These are phyloP conservation scores for Apiotrichum laibachii DNA, from an alignment of 1,284 basidiomycete genomes.

Conservation along the genomic window DNA sequence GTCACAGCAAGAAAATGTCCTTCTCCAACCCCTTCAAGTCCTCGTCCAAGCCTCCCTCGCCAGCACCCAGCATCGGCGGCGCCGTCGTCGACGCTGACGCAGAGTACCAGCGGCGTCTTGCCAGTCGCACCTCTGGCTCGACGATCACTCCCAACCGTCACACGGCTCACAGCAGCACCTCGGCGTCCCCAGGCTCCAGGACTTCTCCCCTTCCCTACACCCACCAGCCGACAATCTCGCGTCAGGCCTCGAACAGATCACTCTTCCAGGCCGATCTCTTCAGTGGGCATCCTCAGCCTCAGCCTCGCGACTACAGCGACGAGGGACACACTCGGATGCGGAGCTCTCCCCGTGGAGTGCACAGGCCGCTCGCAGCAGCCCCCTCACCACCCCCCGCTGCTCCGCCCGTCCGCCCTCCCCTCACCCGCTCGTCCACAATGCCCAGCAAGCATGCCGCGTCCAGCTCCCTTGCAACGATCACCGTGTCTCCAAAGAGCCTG, in stretches of 20 bases:
- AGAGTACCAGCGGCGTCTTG: slow-evolving; percentile 9
- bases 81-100: slow-evolving; percentile 6
- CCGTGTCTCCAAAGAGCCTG: background rate
- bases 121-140: slow-evolving; percentile 7
- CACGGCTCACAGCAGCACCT: background rate
- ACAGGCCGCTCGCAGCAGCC: background rate
- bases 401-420: background rate
- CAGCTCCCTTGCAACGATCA: background rate
- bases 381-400: background rate
- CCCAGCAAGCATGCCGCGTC: background rate
- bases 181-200: background rate
- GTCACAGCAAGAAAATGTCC: background rate
- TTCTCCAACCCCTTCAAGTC: background rate
- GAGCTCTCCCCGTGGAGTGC: background rate
- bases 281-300: background rate
- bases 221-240: too few species aligned
- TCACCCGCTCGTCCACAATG: slow-evolving; percentile 1
- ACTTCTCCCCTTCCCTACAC: background rate
- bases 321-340: background rate
- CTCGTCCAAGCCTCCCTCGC: background rate
- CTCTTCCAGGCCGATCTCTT: background rate
- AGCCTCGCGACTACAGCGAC: background rate
- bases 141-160: background rate
- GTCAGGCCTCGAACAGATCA: too few species aligned
- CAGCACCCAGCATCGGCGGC: background rate